Conservation (phyloP, 768 basidiomycete species). For the Mycena pura region DNA sequence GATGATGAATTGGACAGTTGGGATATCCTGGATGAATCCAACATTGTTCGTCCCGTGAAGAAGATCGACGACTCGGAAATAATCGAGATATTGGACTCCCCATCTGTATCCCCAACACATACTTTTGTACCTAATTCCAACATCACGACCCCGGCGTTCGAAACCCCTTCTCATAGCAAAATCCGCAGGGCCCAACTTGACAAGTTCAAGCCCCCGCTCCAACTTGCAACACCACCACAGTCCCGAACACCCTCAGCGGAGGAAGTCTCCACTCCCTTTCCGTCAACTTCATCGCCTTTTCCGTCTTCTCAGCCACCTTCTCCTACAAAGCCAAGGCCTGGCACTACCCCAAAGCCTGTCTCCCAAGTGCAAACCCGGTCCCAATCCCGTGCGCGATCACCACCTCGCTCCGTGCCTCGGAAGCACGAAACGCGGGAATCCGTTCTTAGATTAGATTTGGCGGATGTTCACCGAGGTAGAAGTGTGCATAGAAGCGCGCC, state of each 20-base stretch:
- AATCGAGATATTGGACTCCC: background rate
- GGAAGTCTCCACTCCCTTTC: constrained; percentile 21
- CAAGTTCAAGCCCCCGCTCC: constrained; percentile 14
- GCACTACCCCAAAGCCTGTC: background rate
- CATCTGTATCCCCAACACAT: background rate
- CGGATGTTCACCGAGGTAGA: constrained; percentile 1
- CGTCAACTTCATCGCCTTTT: constrained; percentile 29
- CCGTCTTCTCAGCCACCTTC: constrained; percentile 25
- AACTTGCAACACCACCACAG: constrained; percentile 50
- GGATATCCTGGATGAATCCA: constrained; percentile 25
- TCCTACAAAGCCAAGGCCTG: constrained; percentile 21
- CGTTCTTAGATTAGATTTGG: background rate
- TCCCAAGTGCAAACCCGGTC: constrained; percentile 7
- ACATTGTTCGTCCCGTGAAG: constrained; percentile 5
- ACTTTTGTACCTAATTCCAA: background rate
- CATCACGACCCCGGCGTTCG: background rate
- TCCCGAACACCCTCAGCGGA: constrained; percentile 39
- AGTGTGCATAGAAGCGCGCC: background rate
- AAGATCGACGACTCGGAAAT: background rate
- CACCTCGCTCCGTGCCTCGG: background rate
- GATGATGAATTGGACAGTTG: constrained; percentile 54
- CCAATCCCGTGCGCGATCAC: constrained; percentile 19
- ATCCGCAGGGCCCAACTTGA: background rate
- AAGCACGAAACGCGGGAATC: background rate
- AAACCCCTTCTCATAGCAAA: background rate